phyloP scores from a whole-genome alignment of 2,329 filamentous ascomycete species.

The Cytospora leucostoma region DNA sequence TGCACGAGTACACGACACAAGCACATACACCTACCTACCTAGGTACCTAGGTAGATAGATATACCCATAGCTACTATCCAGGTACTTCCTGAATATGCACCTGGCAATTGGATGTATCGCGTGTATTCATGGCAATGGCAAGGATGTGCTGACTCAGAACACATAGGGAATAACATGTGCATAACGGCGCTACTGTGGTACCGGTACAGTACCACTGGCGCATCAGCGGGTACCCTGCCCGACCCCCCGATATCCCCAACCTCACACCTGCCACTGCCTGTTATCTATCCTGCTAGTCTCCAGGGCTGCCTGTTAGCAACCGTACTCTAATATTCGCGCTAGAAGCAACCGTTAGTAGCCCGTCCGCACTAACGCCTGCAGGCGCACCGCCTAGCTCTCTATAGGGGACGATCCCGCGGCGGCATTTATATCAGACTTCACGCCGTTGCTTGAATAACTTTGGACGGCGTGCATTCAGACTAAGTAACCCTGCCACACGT shows the following conservation, averaged over 20 bases:
- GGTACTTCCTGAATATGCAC: too few species aligned
- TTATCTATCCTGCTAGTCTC: too few species aligned
- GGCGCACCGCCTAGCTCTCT: neutral
- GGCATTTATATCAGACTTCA: neutral
- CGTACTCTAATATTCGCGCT: neutral
- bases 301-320: neutral
- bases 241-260: neutral
- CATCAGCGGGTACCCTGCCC: neutral
- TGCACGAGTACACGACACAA: too few species aligned
- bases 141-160: too few species aligned
- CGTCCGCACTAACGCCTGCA: neutral
- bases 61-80: too few species aligned
- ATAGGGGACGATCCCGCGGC: neutral
- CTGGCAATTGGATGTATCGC: too few species aligned
- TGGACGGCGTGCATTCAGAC: neutral
- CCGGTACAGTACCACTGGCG: too few species aligned
- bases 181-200: neutral
- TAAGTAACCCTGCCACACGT: neutral
- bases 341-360: neutral
- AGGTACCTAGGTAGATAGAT: too few species aligned
- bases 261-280: too few species aligned
- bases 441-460: neutral
- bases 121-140: too few species aligned
- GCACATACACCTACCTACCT: too few species aligned
- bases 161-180: neutral